Evolutionary conservation across 495 filamentous ascomycete genomes (phyloP).

Genomic region (Lepraria neglecta): DNA sequence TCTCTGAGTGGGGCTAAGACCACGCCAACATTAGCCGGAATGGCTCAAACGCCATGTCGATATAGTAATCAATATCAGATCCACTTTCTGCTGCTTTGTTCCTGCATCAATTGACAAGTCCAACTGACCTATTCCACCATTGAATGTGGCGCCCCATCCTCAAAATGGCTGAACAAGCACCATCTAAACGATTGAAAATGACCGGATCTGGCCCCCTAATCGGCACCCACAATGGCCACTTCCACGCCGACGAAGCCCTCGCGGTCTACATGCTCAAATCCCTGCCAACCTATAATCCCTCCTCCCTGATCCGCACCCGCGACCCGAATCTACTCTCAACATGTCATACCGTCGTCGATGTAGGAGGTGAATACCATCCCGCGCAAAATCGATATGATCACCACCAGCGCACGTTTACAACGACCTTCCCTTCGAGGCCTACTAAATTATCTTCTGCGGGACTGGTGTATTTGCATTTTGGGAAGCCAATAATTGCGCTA

Average conservation of each 20-base stretch:
- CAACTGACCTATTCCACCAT: neutral
- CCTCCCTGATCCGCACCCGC: slow-evolving; percentile 76
- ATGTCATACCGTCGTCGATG: slow-evolving; percentile 94
- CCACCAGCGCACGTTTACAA: slow-evolving; percentile 86
- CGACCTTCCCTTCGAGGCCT: slow-evolving; percentile 64
- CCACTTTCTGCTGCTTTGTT: slow-evolving; percentile 3
- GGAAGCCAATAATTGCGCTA: slow-evolving; percentile 68
- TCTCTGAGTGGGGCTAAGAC: slow-evolving; percentile 1
- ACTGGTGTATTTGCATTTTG: slow-evolving; percentile 93
- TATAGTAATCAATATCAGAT: neutral
- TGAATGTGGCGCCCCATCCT: slow-evolving; percentile 32
- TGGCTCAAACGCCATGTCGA: neutral
- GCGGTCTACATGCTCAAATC: slow-evolving; percentile 92
- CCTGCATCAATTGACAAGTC: neutral
- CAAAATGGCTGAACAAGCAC: slow-evolving; percentile 58
- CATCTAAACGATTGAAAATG: slow-evolving; percentile 64
- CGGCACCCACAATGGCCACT: slow-evolving; percentile 93
- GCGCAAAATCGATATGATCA: slow-evolving; percentile 79
- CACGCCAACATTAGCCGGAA: neutral
- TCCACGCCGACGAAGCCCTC: slow-evolving; percentile 98
- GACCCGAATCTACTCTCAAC: slow-evolving; percentile 68
- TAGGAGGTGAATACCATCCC: slow-evolving; percentile 83
- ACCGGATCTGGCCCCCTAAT: slow-evolving; percentile 50
- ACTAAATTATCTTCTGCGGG: slow-evolving; percentile 93
- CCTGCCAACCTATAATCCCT: slow-evolving; percentile 69